Percentiles rank a stretch among this genome's conserved stretches.
Evolutionary conservation across 305 asterid species (phyloP).

Genomic region (Fraxinus ornus): DNA sequence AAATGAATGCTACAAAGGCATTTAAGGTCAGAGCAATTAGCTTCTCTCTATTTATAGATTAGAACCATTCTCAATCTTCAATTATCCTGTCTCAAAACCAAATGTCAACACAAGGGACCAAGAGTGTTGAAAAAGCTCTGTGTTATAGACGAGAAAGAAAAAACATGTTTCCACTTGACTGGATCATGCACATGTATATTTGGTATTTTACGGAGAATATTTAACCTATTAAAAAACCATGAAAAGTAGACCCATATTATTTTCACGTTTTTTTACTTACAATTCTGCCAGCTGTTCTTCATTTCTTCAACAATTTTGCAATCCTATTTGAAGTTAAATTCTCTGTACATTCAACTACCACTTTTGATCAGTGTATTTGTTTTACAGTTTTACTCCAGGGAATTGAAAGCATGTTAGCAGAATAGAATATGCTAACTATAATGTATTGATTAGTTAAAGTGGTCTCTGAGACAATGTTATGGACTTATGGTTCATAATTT

Average conservation of each 20-base stretch:
- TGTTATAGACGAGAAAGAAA: neutral
- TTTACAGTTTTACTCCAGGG: neutral
- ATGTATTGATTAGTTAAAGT: neutral
- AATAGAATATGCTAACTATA: neutral
- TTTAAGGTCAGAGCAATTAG: neutral
- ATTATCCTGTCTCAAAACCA: neutral
- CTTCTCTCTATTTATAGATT: neutral
- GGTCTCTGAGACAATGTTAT: neutral
- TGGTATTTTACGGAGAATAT: neutral
- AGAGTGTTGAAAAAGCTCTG: conserved; percentile 1
- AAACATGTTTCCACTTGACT: conserved; percentile 8
- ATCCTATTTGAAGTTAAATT: neutral
- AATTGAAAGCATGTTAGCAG: conserved; percentile 20
- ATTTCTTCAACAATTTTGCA: neutral
- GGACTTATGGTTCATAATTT: neutral
- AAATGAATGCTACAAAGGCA: neutral
- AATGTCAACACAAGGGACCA: neutral
- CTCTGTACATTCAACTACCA: neutral
- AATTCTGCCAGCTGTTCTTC: neutral
- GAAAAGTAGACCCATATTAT: neutral
- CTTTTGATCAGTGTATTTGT: neutral
- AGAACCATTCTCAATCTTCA: neutral
- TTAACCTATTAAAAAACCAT: neutral
- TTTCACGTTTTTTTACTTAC: neutral
- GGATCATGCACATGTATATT: neutral